A percentile compares a stretch with the other conserved stretches of the same genome.
Conservation (phyloP, 2,329 filamentous ascomycete species). For the Neopestalotiopsis sp. region DNA sequence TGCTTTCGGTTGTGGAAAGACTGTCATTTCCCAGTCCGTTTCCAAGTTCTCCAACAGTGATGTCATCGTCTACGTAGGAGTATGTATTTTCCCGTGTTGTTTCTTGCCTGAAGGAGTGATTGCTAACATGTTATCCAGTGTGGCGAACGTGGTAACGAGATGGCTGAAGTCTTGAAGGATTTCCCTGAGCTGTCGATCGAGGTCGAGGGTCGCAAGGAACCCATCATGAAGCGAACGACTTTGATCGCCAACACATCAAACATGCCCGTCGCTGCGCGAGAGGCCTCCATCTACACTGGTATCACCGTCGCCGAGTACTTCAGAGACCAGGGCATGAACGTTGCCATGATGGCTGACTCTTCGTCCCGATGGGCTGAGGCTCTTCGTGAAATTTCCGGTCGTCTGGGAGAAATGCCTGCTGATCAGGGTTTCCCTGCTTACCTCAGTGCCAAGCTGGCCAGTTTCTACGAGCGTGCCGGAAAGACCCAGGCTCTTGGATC, state of each 20-base stretch:
- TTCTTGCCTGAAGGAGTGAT: no score
- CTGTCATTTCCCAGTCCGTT: constrained; percentile 96
- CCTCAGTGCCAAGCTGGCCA: constrained; percentile 93
- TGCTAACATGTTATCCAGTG: constrained; percentile 38
- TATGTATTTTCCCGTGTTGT: no score
- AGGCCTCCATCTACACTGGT: constrained; percentile 97
- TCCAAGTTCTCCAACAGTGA: constrained; percentile 99
- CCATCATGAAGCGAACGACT: constrained; percentile 99
- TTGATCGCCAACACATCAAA: constrained; percentile 99
- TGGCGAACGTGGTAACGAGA: constrained; percentile 95
- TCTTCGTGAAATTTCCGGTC: constrained; percentile 97
- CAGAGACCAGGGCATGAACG: constrained; percentile 93
- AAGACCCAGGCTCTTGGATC: constrained; percentile 85
- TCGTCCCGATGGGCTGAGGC: constrained; percentile 98
- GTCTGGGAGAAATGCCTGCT: constrained; percentile 98
- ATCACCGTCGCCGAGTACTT: constrained; percentile 97
- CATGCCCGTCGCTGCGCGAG: constrained; percentile 98
- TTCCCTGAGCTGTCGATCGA: constrained; percentile 98
- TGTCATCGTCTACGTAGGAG: constrained; percentile 95
- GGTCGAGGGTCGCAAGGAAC: constrained; percentile 91
- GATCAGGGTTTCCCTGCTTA: constrained; percentile 99
- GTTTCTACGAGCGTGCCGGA: constrained; percentile 98
- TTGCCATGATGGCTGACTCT: constrained; percentile 99
- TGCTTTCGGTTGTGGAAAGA: constrained; percentile 98
- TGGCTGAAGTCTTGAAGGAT: constrained; percentile 99